Evolutionary conservation across 2,329 filamentous ascomycete species (phyloP).

Genomic region (Arthrobotrys entomopaga): DNA sequence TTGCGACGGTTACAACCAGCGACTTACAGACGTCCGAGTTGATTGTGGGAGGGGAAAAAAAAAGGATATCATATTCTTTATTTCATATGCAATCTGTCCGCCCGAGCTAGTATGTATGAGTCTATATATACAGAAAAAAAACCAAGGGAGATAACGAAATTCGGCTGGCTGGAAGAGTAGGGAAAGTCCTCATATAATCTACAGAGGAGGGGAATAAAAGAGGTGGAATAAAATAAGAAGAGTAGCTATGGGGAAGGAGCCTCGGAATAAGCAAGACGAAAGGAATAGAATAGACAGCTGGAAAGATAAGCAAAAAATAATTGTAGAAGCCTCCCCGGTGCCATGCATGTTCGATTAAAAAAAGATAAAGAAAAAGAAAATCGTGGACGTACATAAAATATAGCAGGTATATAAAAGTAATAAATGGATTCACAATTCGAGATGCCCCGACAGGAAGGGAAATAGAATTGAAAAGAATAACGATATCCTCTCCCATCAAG

Average conservation of each 20-base stretch:
- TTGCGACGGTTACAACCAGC: too few relatives aligned
- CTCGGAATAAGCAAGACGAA: not conserved
- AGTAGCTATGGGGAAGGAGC: not conserved
- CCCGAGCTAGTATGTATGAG: conserved; percentile 14
- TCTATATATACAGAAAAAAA: conserved; percentile 8
- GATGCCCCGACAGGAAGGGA: too few relatives aligned
- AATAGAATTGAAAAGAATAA: conserved; percentile 5
- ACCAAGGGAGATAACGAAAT: not conserved
- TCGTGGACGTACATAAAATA: not conserved
- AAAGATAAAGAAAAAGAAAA: not conserved
- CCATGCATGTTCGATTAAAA: not conserved
- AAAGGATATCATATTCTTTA: conserved; percentile 24
- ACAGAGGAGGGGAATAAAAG: not conserved
- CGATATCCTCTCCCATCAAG: conserved; percentile 16
- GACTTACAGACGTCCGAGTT: too few relatives aligned
- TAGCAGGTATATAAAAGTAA: not conserved
- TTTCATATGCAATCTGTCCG: conserved; percentile 24
- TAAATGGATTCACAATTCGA: too few relatives aligned
- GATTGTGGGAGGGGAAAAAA: conserved; percentile 17
- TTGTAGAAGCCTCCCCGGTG: not conserved
- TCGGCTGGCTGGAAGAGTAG: not conserved
- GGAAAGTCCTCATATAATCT: conserved; percentile 5
- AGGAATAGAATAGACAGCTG: not conserved
- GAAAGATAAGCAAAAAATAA: not conserved
- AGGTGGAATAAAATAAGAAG: not conserved